Evolutionary conservation across 1,284 basidiomycete genomes (phyloP), one percentile per base, ranked within the genome.

Genomic region (Ustilago tritici): DNA sequence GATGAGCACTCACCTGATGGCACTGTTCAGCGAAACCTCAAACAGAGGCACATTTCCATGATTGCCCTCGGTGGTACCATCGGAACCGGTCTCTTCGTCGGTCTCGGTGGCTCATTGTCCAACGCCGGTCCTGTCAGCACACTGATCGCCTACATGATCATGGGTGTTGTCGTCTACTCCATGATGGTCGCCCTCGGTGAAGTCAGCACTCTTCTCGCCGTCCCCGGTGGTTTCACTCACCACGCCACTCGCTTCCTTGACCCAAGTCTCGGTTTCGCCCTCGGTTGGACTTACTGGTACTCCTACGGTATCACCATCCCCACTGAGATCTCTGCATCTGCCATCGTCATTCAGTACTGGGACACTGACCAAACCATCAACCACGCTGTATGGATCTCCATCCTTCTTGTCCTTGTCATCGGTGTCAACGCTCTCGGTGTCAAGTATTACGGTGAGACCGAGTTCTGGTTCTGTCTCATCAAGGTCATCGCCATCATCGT

Each of bases 221-320:
- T 89, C 70, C 75, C 88, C 56, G 92, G 91, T 70, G 91, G 93
- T 6, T 93, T 94, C 85, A 92, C 95, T 85, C 91, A 90, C 57
- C 88, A 94, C 46, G 92, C 93, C 4, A 90, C 90, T 75, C 91
- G 92, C 49, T 93, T 93, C 83, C 91, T 94, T 32, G 91, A 93
- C 82, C 91, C 92, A 6, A 92, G 93, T 2, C 89, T 94, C 68
- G 91, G 91, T 0, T 83, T 84, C 49, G 75, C 82, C 90, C 50
- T 85, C 89, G 52, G 92, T 90, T 65, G 90, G 93, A 15, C 88
- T 92, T 90, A 93, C 92, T 76, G 76, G 73, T 74, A 77, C 54
- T 77, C 71, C 1, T 78, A 76, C 62, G 68, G 85, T 15, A 88
- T 89, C 78, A 87, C 92, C 64, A 88, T 93, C 28, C 92, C 93